Evolutionary conservation across 495 filamentous ascomycete species (phyloP), one percentile per base, ranked within the genome.

Genomic region (Hypoxylon subgilvum): DNA sequence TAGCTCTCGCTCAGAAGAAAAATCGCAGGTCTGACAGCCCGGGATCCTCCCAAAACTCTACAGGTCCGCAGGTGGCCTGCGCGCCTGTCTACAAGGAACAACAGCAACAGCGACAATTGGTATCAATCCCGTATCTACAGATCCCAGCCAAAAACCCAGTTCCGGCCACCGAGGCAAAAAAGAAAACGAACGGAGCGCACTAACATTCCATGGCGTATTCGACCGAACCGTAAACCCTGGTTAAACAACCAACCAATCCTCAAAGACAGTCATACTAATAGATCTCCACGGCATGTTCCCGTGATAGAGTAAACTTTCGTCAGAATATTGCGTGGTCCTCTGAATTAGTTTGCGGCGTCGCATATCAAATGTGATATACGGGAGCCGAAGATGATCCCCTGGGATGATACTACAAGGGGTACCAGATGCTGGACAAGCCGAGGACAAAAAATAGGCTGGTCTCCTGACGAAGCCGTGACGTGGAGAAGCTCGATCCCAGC

Each of bases 41-140:
- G 16, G 23, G 30, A 17, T 43, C 42, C 16, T 27, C 32, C 43
- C 34, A 25, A 5, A 14, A 21, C 35, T 48, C 25, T 9, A 38
- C 32, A 23, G 21, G 36, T 21, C 36, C 53, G 38, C 44, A 53
- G 30, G 21, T 54, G 48, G 22, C 43, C 52, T 54, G 56, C 49
- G 48, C 30, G 39, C 47, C 35, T 9, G 41, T 64, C 53, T 58
- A 64, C 49, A 64, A 64, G 49, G 36, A 60, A 39, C 30, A 32
- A 18, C 32, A 23, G 10, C 38, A 25, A 7, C 42, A 32, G 27
- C 39, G 16, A 45, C 42, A 49, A 64, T 50, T 63, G 61, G 61
- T 64, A 64, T 64, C 61, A 64, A 64, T 58, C 44, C 61, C 38
- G 18, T 54, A 51, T 64, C 54, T 64, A 64, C 61, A 64, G 19